Evolutionary conservation across 768 basidiomycete genomes (phyloP).

Genomic region (Paxillus involutus): DNA sequence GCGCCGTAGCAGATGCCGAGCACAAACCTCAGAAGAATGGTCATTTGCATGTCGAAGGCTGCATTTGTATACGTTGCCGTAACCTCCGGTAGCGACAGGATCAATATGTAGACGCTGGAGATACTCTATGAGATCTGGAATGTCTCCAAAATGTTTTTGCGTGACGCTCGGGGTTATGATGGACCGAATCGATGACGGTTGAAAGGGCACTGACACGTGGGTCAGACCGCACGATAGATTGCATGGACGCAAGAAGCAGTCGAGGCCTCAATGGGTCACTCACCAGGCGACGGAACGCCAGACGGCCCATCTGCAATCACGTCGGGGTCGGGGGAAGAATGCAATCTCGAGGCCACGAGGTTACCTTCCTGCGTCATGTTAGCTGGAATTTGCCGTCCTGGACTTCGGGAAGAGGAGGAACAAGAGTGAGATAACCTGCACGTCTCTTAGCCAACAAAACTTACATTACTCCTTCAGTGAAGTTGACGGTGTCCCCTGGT

Average conservation of each 20-base stretch:
- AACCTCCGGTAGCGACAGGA: background rate
- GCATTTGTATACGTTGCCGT: background rate
- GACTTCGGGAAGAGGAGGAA: no score
- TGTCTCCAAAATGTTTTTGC: background rate
- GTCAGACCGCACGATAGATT: background rate
- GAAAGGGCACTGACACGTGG: background rate
- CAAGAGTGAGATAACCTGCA: no score
- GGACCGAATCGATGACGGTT: background rate
- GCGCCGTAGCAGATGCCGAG: background rate
- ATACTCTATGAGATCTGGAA: background rate
- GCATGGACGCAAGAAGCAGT: background rate
- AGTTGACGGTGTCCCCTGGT: no score
- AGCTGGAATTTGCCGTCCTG: no score
- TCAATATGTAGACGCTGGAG: background rate
- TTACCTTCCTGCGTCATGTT: no score
- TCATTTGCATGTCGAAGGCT: background rate
- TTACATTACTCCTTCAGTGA: no score
- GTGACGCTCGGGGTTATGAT: background rate
- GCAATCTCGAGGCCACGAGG: no score
- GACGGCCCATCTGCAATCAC: no score
- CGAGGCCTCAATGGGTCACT: background rate
- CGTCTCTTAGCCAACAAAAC: no score
- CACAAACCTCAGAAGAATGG: background rate
- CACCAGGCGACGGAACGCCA: background rate
- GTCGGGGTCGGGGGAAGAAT: no score